These are phyloP conservation scores for Cyberlindnera amylophila DNA, from an alignment of 805 yeast genomes.

Conservation along the genomic window DNA sequence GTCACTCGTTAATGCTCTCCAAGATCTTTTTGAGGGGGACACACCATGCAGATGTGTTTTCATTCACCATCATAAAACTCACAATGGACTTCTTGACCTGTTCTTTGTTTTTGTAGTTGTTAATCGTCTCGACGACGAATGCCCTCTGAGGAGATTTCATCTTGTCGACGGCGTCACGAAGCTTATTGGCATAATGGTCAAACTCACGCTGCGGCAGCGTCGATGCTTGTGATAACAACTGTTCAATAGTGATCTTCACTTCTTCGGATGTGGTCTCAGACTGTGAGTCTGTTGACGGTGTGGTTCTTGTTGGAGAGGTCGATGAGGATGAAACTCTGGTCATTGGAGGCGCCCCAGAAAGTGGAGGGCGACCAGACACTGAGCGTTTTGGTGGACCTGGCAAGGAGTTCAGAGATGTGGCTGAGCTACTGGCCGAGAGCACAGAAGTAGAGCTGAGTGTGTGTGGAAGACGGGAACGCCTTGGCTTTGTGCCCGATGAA, in stretches of 20 bases:
- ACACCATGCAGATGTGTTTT: conserved; percentile 62
- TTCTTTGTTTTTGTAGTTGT: conserved; percentile 22
- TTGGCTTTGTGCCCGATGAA: conserved; percentile 6
- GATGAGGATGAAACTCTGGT: conserved; percentile 1
- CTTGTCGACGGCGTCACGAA: conserved; percentile 28
- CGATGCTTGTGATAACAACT: conserved; percentile 28
- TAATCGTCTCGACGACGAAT: conserved; percentile 27
- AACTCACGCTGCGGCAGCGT: conserved; percentile 40
- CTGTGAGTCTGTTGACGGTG: not conserved
- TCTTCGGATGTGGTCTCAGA: conserved; percentile 19
- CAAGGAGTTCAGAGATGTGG: not conserved
- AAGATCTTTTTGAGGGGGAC: conserved; percentile 58
- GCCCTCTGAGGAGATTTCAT: conserved; percentile 28
- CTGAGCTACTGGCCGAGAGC: not conserved
- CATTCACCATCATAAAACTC: conserved; percentile 54
- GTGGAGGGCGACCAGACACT: conserved; percentile 1
- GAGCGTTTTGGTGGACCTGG: not conserved
- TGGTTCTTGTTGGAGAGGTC: not conserved
- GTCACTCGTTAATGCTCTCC: conserved; percentile 31
- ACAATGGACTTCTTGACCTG: conserved; percentile 35
- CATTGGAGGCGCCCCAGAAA: conserved; percentile 7
- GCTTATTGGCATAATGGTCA: conserved; percentile 39
- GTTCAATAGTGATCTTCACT: conserved; percentile 13
- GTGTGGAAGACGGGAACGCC: conserved; percentile 9
- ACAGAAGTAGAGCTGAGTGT: conserved; percentile 5